phyloP scores from a whole-genome alignment of 2,329 filamentous ascomycete genomes.

The Ascochyta lentis region DNA sequence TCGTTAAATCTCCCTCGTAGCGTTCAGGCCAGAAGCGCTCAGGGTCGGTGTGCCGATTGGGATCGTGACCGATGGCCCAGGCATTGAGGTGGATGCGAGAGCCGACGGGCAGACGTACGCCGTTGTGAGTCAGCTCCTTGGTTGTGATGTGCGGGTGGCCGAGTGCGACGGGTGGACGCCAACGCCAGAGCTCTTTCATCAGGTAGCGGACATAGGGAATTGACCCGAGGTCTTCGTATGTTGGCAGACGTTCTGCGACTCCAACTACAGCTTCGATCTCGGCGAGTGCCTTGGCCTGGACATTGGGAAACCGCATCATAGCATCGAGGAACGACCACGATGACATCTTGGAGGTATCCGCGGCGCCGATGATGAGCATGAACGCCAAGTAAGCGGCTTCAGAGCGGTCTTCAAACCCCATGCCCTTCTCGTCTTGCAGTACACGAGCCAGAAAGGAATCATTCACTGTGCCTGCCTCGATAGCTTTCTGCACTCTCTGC shows the following conservation, averaged over 20 bases:
- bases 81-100: slow-evolving; percentile 57
- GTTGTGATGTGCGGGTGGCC: slow-evolving; percentile 55
- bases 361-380: slow-evolving; percentile 19
- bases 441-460: slow-evolving; percentile 9
- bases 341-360: slow-evolving; percentile 25
- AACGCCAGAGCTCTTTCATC: slow-evolving; percentile 64
- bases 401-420: too few relatives aligned
- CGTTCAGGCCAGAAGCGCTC: slow-evolving; percentile 52
- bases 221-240: slow-evolving; percentile 29
- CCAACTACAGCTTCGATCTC: slow-evolving; percentile 53
- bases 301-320: slow-evolving; percentile 58
- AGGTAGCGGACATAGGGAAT: slow-evolving; percentile 63
- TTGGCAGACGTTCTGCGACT: slow-evolving; percentile 46
- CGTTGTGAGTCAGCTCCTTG: slow-evolving; percentile 54
- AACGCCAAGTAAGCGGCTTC: slow-evolving; percentile 2
- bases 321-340: slow-evolving; percentile 51
- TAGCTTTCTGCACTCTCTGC: slow-evolving; percentile 5
- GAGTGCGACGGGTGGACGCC: slow-evolving; percentile 62
- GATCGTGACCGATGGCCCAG: slow-evolving; percentile 59
- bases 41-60: slow-evolving; percentile 49
- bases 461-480: background rate
- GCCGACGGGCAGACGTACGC: slow-evolving; percentile 56
- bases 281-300: slow-evolving; percentile 55
- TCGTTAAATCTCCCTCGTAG: slow-evolving; percentile 38
- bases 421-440: background rate